Evolutionary conservation across 176 grass and related monocot species (phyloP), one percentile per base, ranked within the genome.

Genomic region (Saccharum spontaneum): DNA sequence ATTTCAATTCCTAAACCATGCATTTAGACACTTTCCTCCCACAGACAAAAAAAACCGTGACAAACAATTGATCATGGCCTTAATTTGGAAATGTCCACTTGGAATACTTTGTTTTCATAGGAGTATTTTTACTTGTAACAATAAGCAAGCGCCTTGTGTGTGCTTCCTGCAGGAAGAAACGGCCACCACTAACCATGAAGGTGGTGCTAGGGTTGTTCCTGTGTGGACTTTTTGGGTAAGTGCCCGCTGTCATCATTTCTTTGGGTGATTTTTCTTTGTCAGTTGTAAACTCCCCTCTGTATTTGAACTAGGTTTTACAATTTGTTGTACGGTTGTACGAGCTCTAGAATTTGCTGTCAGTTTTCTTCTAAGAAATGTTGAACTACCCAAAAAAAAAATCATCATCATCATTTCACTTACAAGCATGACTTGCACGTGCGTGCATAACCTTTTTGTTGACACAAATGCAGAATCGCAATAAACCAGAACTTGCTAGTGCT

Each of bases 401-500:
- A 50, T 1, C 48, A 17, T 50, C 6, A 5, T 1, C 48, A 17
- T 50, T 52, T 52, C 48, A 17, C 15, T 18, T 16, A 16, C 48
- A 48, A 48, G 13, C 45, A 46, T 46, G 44, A 36, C 31, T 57
- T 37, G 22, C 4, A 43, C 41, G 41, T 36, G 34, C 34, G 3
- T 22, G 48, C n/a, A 12, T 14, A 23, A 17, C 17, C n/a, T 14
- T 45, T 72, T 46, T 49, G 4, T 31, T 48, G 14, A 16, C 46
- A 49, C 6, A 49, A 10, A 49, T 86, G 73, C 83, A 94, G 92
- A 18, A 84, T 78, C 20, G 71, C 86, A 3, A 55, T 81, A 43
- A 86, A 83, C 49, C 92, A 94, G 55, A 81, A 90, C 43, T 33
- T 94, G 23, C 31, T 89, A 15, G 80, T 91, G n/a, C 50, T 85